Evolutionary conservation across 108 stramenopile genomes (phyloP).

Genomic region (Licmophora abbreviata): DNA sequence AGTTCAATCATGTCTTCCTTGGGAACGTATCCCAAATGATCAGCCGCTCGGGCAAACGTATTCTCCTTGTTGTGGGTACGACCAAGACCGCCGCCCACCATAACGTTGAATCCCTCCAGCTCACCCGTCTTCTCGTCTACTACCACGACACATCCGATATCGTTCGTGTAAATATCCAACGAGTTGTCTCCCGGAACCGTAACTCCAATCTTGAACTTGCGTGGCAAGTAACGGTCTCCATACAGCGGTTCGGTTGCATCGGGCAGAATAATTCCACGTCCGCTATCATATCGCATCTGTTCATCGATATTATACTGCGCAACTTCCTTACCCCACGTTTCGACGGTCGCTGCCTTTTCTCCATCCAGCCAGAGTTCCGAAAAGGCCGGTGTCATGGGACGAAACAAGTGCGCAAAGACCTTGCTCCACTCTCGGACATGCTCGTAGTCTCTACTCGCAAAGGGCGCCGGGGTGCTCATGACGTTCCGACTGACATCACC

Average conservation of each 20-base stretch:
- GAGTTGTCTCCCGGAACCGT: conserved; percentile 95
- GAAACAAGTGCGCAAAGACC: conserved; percentile 91
- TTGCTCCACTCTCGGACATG: conserved; percentile 76
- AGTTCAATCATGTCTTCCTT: conserved; percentile 92
- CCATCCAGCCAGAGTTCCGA: conserved; percentile 94
- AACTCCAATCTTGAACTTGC: conserved; percentile 98
- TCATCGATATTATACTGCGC: conserved; percentile 68
- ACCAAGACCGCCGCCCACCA: conserved; percentile 98
- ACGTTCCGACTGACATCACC: conserved; percentile 97
- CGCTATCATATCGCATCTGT: conserved; percentile 67
- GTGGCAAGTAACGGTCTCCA: conserved; percentile 93
- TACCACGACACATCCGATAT: conserved; percentile 91
- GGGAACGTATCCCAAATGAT: conserved; percentile 91
- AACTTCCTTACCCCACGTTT: conserved; percentile 84
- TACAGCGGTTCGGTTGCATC: conserved; percentile 91
- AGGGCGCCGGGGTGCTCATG: conserved; percentile 92
- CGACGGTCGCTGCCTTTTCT: conserved; percentile 89
- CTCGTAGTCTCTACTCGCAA: conserved; percentile 60
- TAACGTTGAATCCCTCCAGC: conserved; percentile 90
- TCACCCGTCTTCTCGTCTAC: conserved; percentile 55
- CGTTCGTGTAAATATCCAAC: conserved; percentile 96
- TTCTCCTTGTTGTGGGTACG: conserved; percentile 95
- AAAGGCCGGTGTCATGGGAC: conserved; percentile 91
- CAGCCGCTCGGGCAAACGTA: conserved; percentile 96
- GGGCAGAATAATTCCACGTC: conserved; percentile 75